Evolutionary conservation across 2,329 filamentous ascomycete species (phyloP).

Genomic region (Ascochyta koolunga): DNA sequence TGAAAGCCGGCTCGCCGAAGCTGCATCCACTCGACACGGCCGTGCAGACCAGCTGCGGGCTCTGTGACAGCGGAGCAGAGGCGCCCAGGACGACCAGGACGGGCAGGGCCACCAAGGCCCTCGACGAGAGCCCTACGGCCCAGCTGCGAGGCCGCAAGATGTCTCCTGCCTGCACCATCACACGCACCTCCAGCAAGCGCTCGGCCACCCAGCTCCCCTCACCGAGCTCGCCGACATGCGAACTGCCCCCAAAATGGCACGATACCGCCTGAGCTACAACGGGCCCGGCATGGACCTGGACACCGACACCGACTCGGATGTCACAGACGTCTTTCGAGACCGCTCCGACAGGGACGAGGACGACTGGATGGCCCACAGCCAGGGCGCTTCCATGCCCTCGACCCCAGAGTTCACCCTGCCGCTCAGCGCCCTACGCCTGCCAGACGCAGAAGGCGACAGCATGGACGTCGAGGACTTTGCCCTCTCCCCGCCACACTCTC

Average conservation of each 20-base stretch:
- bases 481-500: constrained; percentile 31
- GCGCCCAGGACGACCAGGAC: background rate
- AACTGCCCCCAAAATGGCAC: constrained; percentile 45
- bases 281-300: constrained; percentile 24
- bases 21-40: constrained; percentile 45
- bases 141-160: constrained; percentile 37
- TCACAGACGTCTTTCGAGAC: constrained; percentile 24
- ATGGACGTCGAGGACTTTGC: constrained; percentile 36
- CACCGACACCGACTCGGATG: constrained; percentile 32
- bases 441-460: constrained; percentile 37
- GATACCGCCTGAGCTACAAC: constrained; percentile 31
- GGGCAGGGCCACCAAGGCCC: background rate
- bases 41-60: constrained; percentile 40
- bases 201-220: constrained; percentile 47
- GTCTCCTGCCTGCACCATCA: constrained; percentile 29
- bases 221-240: constrained; percentile 42
- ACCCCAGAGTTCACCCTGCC: constrained; percentile 29
- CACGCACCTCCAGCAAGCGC: constrained; percentile 43
- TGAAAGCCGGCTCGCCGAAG: constrained; percentile 44
- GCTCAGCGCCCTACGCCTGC: constrained; percentile 22
- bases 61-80: constrained; percentile 34
- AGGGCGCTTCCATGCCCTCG: constrained; percentile 28
- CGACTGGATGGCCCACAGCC: constrained; percentile 22
- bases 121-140: constrained; percentile 23
- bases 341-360: constrained; percentile 26